A percentile compares a stretch with the other conserved stretches of the same genome.
phyloP scores from a whole-genome alignment of 345 rosid species.

The Euclidium syriacum region DNA sequence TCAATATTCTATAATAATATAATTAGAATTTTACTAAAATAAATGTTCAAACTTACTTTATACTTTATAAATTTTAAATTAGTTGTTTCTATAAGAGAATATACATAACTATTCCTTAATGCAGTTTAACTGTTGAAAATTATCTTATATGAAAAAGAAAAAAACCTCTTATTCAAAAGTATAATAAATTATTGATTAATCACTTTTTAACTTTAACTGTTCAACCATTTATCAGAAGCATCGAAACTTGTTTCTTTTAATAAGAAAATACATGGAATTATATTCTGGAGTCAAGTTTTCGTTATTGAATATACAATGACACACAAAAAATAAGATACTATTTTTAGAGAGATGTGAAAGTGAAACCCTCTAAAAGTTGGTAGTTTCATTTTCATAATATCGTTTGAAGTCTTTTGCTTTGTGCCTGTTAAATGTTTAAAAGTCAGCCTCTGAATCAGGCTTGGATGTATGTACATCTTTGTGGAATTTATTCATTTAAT shows the following conservation, averaged over 20 bases:
- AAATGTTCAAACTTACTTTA: not conserved
- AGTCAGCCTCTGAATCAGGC: constrained; percentile 1
- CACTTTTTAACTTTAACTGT: not conserved
- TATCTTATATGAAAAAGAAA: not conserved
- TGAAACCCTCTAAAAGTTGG: too few relatives aligned
- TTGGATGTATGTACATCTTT: not conserved
- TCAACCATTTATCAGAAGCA: too few relatives aligned
- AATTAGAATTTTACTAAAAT: not conserved
- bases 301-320: not conserved
- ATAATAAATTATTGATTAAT: not conserved
- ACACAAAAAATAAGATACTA: not conserved
- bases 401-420: constrained; percentile 12
- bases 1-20: too few relatives aligned
- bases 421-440: not conserved
- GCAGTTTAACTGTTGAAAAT: not conserved
- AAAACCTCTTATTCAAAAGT: not conserved
- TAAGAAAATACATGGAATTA: not conserved
- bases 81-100: too few relatives aligned
- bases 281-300: not conserved
- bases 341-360: not conserved
- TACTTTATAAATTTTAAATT: too few relatives aligned
- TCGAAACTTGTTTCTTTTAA: too few relatives aligned
- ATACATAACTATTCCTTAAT: not conserved
- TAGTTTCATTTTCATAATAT: too few relatives aligned
- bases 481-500: not conserved